These are phyloP conservation scores for Argentina anserina DNA, from an alignment of 306 rosid species.

Conservation along the genomic window DNA sequence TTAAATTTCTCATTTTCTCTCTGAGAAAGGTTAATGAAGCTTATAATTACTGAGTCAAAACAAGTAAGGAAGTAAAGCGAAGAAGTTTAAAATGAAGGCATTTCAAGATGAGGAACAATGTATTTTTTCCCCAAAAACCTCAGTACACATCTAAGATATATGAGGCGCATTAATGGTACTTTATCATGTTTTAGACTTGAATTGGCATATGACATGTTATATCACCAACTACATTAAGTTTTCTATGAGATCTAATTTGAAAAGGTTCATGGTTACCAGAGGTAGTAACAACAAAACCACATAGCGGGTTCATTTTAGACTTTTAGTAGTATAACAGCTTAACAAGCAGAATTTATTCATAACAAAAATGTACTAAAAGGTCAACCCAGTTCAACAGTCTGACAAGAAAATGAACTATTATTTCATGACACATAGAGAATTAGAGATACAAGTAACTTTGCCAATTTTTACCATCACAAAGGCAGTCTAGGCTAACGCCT, in stretches of 20 bases:
- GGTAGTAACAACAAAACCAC: slow-evolving; percentile 10
- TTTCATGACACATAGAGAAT: slow-evolving; percentile 23
- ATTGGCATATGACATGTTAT: neutral
- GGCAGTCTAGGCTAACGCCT: slow-evolving; percentile 55
- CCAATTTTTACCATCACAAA: slow-evolving; percentile 74
- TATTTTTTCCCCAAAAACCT: neutral
- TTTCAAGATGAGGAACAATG: neutral
- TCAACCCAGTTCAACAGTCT: slow-evolving; percentile 16
- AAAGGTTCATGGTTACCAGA: neutral
- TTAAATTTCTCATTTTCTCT: neutral
- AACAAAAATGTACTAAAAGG: neutral
- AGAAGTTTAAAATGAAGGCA: slow-evolving; percentile 1
- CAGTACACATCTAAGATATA: neutral
- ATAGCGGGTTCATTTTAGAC: neutral
- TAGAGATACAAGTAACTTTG: slow-evolving; percentile 18
- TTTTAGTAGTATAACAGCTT: too few species aligned
- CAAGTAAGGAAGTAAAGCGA: too few species aligned
- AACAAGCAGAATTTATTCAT: neutral
- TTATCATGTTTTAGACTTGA: neutral
- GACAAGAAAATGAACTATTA: slow-evolving; percentile 21
- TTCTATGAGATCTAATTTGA: neutral
- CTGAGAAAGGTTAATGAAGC: neutral
- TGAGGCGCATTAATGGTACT: neutral
- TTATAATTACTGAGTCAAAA: too few species aligned
- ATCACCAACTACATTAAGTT: neutral